These are phyloP conservation scores for Acanthamoeba royreba DNA, from an alignment of 208 protist genomes.

Conservation along the genomic window DNA sequence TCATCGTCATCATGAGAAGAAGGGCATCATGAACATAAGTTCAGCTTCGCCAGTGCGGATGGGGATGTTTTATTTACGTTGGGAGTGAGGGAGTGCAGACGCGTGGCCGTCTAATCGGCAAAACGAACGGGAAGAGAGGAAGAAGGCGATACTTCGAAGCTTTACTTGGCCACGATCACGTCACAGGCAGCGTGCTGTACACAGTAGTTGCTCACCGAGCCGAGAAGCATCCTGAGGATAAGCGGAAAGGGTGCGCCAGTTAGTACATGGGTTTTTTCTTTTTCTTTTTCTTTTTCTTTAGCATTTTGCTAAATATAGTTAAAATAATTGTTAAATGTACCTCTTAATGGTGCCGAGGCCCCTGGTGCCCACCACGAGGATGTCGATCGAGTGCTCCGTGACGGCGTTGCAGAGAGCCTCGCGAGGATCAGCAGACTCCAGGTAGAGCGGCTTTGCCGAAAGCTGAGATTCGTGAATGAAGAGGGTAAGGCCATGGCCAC, in stretches of 20 bases:
- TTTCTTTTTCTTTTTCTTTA: neutral
- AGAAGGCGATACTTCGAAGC: neutral
- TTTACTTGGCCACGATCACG: conserved; percentile 28
- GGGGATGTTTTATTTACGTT: too few species aligned
- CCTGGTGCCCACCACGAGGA: conserved; percentile 16
- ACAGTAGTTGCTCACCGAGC: conserved; percentile 32
- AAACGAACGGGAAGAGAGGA: neutral
- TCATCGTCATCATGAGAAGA: too few species aligned
- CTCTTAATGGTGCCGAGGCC: conserved; percentile 25
- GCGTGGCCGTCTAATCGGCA: too few species aligned
- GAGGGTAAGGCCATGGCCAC: neutral
- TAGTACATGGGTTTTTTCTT: too few species aligned
- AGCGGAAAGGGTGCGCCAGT: neutral
- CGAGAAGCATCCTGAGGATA: neutral
- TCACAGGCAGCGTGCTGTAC: conserved; percentile 3
- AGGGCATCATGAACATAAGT: too few species aligned
- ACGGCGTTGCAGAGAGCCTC: conserved; percentile 1
- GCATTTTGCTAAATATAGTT: neutral
- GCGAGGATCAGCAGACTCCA: neutral
- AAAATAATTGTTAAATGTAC: neutral
- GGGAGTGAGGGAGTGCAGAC: too few species aligned
- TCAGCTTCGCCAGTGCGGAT: too few species aligned
- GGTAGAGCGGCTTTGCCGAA: neutral
- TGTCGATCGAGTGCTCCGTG: neutral
- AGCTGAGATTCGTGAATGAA: neutral